These are phyloP conservation scores for Neofusicoccum cordaticola DNA, from an alignment of 2,329 filamentous ascomycete species.

Conservation along the genomic window DNA sequence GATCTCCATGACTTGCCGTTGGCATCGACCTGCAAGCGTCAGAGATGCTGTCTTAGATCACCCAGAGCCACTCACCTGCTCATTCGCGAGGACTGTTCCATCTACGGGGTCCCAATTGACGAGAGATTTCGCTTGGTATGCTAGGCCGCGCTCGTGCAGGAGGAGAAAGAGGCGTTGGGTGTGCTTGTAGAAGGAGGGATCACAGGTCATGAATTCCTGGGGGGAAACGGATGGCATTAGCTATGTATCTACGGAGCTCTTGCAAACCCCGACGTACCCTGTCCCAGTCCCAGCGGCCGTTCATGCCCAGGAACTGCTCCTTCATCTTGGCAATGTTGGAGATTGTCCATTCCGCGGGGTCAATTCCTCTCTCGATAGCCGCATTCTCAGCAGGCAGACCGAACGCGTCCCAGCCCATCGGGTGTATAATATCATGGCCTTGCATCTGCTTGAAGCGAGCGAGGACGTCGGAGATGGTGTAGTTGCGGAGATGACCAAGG, in stretches of 20 bases:
- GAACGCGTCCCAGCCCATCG: conserved; percentile 96
- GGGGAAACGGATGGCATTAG: conserved; percentile 23
- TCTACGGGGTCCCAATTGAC: conserved; percentile 92
- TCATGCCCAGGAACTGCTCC: conserved; percentile 73
- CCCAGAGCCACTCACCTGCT: conserved; percentile 53
- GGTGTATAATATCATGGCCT: conserved; percentile 72
- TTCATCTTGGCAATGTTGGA: conserved; percentile 84
- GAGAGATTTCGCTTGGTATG: conserved; percentile 77
- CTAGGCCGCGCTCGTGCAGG: conserved; percentile 69
- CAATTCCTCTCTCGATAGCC: conserved; percentile 75
- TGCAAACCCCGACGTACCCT: conserved; percentile 54
- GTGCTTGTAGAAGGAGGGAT: conserved; percentile 83
- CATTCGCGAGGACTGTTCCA: conserved; percentile 85
- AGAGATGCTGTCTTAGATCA: neutral
- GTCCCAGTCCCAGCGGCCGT: conserved; percentile 80
- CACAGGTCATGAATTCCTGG: conserved; percentile 80
- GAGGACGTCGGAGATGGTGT: conserved; percentile 85
- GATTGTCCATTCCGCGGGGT: conserved; percentile 75
- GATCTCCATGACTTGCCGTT: conserved; percentile 85
- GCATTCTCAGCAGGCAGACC: conserved; percentile 89
- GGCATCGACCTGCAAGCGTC: conserved; percentile 59
- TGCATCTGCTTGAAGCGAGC: conserved; percentile 73
- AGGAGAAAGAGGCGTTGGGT: conserved; percentile 82
- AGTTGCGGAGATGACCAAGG: conserved; percentile 82
- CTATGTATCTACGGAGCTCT: conserved; percentile 19